Evolutionary conservation across 2,329 filamentous ascomycete species (phyloP).

Genomic region (Alternaria sp.): DNA sequence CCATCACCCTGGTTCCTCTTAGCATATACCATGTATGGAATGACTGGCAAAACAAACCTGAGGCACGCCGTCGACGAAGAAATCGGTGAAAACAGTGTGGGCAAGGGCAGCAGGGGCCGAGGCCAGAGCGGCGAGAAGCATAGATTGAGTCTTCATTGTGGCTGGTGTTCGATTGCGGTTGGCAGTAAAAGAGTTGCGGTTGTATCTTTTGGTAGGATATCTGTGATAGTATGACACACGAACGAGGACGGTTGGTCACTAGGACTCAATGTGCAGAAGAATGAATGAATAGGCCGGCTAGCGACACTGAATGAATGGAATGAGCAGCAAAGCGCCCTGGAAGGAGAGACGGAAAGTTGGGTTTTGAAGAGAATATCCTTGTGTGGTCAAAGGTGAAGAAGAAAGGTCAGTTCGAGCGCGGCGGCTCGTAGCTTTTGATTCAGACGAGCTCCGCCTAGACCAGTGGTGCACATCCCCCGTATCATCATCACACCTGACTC

Average conservation of each 20-base stretch:
- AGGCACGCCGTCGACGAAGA: slow-evolving; percentile 45
- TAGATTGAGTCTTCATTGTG: slow-evolving; percentile 48
- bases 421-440: slow-evolving; percentile 34
- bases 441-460: slow-evolving; percentile 13
- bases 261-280: slow-evolving; percentile 35
- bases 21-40: slow-evolving; percentile 8
- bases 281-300: slow-evolving; percentile 47
- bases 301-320: slow-evolving; percentile 48
- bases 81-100: slow-evolving; percentile 49
- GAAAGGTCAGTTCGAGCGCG: slow-evolving; percentile 11
- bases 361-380: slow-evolving; percentile 29
- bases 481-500: slow-evolving; percentile 9
- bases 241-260: slow-evolving; percentile 40
- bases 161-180: slow-evolving; percentile 8
- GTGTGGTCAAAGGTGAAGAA: slow-evolving; percentile 32
- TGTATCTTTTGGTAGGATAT: slow-evolving; percentile 8
- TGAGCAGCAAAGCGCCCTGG: slow-evolving; percentile 34
- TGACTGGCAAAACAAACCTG: slow-evolving; percentile 30
- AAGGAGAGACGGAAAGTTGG: slow-evolving; percentile 47
- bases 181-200: slow-evolving; percentile 5
- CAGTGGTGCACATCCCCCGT: slow-evolving; percentile 8
- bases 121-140: slow-evolving; percentile 45
- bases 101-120: slow-evolving; percentile 44
- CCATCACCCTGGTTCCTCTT: slow-evolving; percentile 68
- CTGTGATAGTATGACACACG: slow-evolving; percentile 34